phyloP scores from a whole-genome alignment of 768 basidiomycete species.

The Pholiota conissans region DNA sequence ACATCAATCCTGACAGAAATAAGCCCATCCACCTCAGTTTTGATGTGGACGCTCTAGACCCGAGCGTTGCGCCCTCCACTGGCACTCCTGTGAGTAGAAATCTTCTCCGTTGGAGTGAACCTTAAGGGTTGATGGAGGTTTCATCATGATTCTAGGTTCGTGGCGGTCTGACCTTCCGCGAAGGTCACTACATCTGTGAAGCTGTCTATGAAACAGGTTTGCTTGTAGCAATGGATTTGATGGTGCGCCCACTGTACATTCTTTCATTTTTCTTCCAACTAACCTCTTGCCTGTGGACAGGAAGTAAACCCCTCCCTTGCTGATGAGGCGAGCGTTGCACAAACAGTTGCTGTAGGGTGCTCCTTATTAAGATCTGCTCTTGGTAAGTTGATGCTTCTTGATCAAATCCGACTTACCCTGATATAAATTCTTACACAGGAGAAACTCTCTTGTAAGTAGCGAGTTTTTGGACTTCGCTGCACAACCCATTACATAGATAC shows the following conservation, averaged over 20 bases:
- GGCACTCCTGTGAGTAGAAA: slow-evolving; percentile 75
- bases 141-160: slow-evolving; percentile 55
- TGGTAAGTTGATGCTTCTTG: slow-evolving; percentile 45
- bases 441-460: slow-evolving; percentile 41
- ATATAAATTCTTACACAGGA: slow-evolving; percentile 24
- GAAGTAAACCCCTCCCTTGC: slow-evolving; percentile 96
- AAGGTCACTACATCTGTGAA: slow-evolving; percentile 98
- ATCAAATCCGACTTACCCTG: neutral
- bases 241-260: slow-evolving; percentile 54
- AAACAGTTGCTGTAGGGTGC: slow-evolving; percentile 91
- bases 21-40: slow-evolving; percentile 93
- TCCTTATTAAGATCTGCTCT: slow-evolving; percentile 81
- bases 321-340: slow-evolving; percentile 70
- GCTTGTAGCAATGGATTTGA: slow-evolving; percentile 89
- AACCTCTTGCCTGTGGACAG: slow-evolving; percentile 35
- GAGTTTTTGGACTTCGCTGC: neutral
- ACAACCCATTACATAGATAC: neutral
- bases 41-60: slow-evolving; percentile 95
- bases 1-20: slow-evolving; percentile 84
- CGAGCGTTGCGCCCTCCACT: slow-evolving; percentile 93
- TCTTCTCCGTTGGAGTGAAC: neutral
- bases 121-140: slow-evolving; percentile 5
- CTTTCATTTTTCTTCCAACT: slow-evolving; percentile 10
- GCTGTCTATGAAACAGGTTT: slow-evolving; percentile 90
- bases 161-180: slow-evolving; percentile 94